Evolutionary conservation across 345 rosid species (phyloP).

Genomic region (Barbarea vulgaris): DNA sequence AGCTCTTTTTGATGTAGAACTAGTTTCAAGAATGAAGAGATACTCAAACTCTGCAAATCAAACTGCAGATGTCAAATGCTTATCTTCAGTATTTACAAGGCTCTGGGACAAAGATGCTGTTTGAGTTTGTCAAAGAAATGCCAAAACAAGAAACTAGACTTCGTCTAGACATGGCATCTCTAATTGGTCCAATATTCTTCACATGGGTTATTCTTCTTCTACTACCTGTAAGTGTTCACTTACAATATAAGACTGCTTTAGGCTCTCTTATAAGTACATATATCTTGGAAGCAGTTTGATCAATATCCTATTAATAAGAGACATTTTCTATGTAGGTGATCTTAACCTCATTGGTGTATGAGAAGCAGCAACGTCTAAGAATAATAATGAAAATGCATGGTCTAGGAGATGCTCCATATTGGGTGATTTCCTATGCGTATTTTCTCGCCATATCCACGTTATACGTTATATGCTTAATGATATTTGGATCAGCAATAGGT

Average conservation of each 20-base stretch:
- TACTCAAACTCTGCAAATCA: conserved; percentile 41
- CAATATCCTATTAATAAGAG: neutral
- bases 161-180: conserved; percentile 66
- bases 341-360: conserved; percentile 71
- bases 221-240: conserved; percentile 74
- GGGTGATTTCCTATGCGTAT: conserved; percentile 81
- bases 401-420: conserved; percentile 92
- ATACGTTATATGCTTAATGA: conserved; percentile 70
- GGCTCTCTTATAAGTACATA: neutral
- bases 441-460: conserved; percentile 64
- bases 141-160: conserved; percentile 54
- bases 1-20: too few relatives aligned
- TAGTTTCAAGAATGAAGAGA: conserved; percentile 46
- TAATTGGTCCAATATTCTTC: conserved; percentile 80
- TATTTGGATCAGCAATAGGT: conserved; percentile 79
- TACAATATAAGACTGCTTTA: neutral
- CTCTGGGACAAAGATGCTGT: conserved; percentile 51
- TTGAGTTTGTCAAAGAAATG: conserved; percentile 80
- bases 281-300: neutral
- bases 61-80: conserved; percentile 71
- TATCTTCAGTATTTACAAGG: conserved; percentile 63
- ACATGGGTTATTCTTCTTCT: conserved; percentile 52
- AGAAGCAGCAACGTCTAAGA: conserved; percentile 75
- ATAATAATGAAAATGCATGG: conserved; percentile 99
- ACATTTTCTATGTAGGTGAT: conserved; percentile 52